phyloP scores from a whole-genome alignment of 1,139 yeast species.

The Nakaseomyces sp. region DNA sequence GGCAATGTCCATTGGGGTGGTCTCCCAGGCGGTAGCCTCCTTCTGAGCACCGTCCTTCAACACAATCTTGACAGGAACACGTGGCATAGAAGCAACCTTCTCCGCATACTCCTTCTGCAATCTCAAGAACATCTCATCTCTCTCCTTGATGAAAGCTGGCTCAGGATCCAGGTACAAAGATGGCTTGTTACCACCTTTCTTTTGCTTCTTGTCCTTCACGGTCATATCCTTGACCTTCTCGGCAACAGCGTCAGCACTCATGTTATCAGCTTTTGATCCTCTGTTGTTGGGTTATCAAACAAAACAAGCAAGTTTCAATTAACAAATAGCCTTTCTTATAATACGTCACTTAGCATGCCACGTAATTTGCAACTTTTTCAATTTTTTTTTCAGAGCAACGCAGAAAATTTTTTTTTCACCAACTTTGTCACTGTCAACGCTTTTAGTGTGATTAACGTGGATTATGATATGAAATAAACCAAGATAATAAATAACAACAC shows the following conservation, averaged over 20 bases:
- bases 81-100: slow-evolving; percentile 51
- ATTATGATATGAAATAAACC: no score
- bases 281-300: no score
- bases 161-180: slow-evolving; percentile 59
- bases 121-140: slow-evolving; percentile 71
- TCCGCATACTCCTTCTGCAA: slow-evolving; percentile 73
- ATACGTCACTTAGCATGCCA: no score
- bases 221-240: slow-evolving; percentile 38
- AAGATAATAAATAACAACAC: no score
- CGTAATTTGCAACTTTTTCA: no score
- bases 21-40: slow-evolving; percentile 79
- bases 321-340: no score
- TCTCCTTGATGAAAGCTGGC: slow-evolving; percentile 72
- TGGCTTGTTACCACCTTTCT: slow-evolving; percentile 29
- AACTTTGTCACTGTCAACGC: no score
- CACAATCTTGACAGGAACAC: slow-evolving; percentile 64
- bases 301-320: no score
- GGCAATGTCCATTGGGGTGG: slow-evolving; percentile 84
- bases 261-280: slow-evolving; percentile 1
- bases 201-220: slow-evolving; percentile 34
- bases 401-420: no score
- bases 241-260: slow-evolving; percentile 34
- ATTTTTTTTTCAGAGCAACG: no score
- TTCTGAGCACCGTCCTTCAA: slow-evolving; percentile 78
- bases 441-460: no score